Evolutionary conservation across 495 filamentous ascomycete genomes (phyloP).

Genomic region (Tuber umbilicatum): DNA sequence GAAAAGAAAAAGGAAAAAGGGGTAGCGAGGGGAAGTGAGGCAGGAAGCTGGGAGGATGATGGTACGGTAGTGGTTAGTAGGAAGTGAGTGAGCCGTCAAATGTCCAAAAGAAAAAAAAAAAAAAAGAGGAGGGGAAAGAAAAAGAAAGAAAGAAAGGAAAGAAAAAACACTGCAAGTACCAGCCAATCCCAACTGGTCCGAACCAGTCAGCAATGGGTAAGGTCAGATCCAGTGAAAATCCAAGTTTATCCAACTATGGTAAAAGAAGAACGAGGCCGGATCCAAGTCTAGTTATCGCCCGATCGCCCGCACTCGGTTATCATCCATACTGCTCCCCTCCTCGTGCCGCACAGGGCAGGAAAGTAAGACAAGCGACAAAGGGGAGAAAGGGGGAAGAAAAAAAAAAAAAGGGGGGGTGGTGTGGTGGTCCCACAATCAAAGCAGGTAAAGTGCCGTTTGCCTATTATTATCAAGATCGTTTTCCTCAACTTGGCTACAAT

Average conservation of each 20-base stretch:
- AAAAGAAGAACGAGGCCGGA: not conserved
- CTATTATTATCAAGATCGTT: not conserved
- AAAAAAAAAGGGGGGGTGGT: not conserved
- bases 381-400: not conserved
- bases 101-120: not conserved
- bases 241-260: not conserved
- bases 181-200: not conserved
- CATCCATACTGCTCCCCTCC: not conserved
- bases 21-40: not conserved
- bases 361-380: not conserved
- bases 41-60: not conserved
- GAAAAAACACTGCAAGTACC: not conserved
- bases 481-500: not conserved
- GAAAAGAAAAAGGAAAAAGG: not conserved
- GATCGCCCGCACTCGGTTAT: slow-evolving; percentile 5
- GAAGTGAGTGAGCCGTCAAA: not conserved
- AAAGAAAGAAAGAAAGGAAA: not conserved
- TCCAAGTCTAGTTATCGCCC: not conserved
- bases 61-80: not conserved
- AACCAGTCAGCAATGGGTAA: not conserved
- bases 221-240: not conserved
- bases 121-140: not conserved
- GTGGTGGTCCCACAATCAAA: not conserved
- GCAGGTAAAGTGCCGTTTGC: not conserved
- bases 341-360: not conserved